phyloP scores from a whole-genome alignment of 495 filamentous ascomycete species.

The Annulohypoxylon maeteangense region DNA sequence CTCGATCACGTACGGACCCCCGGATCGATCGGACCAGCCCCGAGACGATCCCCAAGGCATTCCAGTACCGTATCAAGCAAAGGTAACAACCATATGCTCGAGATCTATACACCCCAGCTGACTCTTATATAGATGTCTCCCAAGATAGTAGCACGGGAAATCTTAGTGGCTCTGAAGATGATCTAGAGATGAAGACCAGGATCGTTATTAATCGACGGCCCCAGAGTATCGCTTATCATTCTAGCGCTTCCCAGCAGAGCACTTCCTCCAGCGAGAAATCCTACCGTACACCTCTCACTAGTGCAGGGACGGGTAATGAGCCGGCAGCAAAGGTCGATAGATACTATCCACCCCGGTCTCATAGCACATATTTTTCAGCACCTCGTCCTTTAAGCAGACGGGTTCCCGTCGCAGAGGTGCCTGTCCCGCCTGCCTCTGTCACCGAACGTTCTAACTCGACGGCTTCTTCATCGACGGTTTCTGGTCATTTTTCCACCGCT shows the following conservation, averaged over 20 bases:
- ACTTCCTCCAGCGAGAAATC: conserved; percentile 20
- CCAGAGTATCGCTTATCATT: conserved; percentile 11
- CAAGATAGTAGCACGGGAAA: conserved; percentile 21
- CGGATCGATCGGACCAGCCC: conserved; percentile 12
- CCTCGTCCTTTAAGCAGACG: conserved; percentile 40
- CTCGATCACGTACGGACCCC: conserved; percentile 27
- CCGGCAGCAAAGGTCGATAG: conserved; percentile 27
- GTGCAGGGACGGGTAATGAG: conserved; percentile 33
- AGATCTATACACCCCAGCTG: conserved; percentile 11
- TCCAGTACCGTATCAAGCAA: conserved; percentile 33
- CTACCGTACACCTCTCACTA: conserved; percentile 8
- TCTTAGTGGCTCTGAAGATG: conserved; percentile 33
- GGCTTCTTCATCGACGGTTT: conserved; percentile 18
- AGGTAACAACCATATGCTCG: not conserved
- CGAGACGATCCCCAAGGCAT: conserved; percentile 21
- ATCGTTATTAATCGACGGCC: conserved; percentile 13
- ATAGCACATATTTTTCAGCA: conserved; percentile 46
- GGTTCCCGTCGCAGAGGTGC: conserved; percentile 5
- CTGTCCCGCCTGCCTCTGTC: conserved; percentile 8
- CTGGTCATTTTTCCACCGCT: conserved; percentile 14
- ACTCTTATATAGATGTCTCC: conserved; percentile 18
- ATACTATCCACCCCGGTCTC: conserved; percentile 42
- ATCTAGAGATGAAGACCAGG: conserved; percentile 26
- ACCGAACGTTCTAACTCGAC: conserved; percentile 15
- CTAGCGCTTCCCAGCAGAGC: conserved; percentile 23